phyloP scores from a whole-genome alignment of 345 rosid genomes.

The Pseudoturritis turrita region DNA sequence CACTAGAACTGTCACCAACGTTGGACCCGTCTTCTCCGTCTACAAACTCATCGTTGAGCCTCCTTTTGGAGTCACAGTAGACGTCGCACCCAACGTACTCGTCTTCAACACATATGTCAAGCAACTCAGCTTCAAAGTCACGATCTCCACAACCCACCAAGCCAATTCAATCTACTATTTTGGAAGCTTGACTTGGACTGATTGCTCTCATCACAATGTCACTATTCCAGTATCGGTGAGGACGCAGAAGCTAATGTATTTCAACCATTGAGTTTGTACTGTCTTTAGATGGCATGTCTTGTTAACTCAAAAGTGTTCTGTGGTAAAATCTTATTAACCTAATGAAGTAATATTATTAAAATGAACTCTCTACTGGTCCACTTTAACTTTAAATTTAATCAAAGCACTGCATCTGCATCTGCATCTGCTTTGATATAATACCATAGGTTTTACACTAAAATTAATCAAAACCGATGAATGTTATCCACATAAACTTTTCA shows the following conservation, averaged over 20 bases:
- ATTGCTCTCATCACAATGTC: conserved; percentile 25
- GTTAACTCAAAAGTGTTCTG: no score
- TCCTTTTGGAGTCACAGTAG: conserved; percentile 27
- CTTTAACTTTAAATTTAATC: no score
- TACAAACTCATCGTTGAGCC: conserved; percentile 24
- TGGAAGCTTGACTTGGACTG: conserved; percentile 41
- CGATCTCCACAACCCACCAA: conserved; percentile 23
- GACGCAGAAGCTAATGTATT: conserved; percentile 7
- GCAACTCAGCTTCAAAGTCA: conserved; percentile 21
- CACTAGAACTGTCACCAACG: conserved; percentile 47
- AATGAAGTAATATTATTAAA: no score
- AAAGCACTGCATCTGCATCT: no score
- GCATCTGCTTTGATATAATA: no score
- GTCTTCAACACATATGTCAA: conserved; percentile 19
- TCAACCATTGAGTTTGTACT: not conserved
- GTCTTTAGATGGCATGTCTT: no score
- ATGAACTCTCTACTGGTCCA: no score
- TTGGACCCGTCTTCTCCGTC: conserved; percentile 30
- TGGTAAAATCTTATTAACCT: no score
- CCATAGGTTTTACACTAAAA: no score
- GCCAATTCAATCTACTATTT: conserved; percentile 37
- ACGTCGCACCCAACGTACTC: conserved; percentile 20
- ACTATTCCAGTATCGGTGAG: conserved; percentile 36
- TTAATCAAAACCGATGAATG: no score
- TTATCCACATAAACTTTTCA: no score